These are phyloP conservation scores for Allantophomopsis cytisporea DNA, from an alignment of 2,329 filamentous ascomycete species.

Conservation along the genomic window DNA sequence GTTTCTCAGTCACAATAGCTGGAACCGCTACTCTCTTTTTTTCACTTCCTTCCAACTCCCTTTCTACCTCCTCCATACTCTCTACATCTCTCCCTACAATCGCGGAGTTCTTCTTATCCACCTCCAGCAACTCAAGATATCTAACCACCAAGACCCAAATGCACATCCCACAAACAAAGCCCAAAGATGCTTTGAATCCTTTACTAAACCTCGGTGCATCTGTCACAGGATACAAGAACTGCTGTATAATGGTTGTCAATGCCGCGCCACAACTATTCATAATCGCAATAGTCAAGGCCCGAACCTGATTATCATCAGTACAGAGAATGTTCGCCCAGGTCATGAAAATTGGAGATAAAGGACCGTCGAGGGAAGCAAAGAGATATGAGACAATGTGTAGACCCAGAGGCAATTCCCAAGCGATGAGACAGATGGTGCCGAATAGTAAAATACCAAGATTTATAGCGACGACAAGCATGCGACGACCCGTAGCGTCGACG, in stretches of 20 bases:
- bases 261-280: constrained; percentile 39
- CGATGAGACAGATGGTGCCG: constrained; percentile 17
- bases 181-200: constrained; percentile 17
- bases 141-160: constrained; percentile 12
- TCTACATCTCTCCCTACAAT: no score
- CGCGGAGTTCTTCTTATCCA: neutral
- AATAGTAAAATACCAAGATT: constrained; percentile 18
- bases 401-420: constrained; percentile 19
- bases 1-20: no score
- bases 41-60: no score
- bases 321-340: constrained; percentile 31
- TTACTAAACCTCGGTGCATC: constrained; percentile 17
- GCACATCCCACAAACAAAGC: constrained; percentile 12
- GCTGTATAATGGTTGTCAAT: constrained; percentile 17
- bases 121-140: constrained; percentile 5
- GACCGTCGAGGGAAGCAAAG: constrained; percentile 21
- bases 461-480: constrained; percentile 18
- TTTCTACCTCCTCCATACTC: no score
- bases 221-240: constrained; percentile 20
- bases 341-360: constrained; percentile 20
- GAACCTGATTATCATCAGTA: constrained; percentile 44
- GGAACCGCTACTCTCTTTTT: no score
- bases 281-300: constrained; percentile 47
- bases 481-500: constrained; percentile 18
- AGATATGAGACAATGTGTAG: constrained; percentile 20